A percentile compares a stretch with the other conserved stretches of the same genome.
These are phyloP conservation scores for Fusarium sp. DNA, from an alignment of 2,329 filamentous ascomycete species.

Conservation along the genomic window DNA sequence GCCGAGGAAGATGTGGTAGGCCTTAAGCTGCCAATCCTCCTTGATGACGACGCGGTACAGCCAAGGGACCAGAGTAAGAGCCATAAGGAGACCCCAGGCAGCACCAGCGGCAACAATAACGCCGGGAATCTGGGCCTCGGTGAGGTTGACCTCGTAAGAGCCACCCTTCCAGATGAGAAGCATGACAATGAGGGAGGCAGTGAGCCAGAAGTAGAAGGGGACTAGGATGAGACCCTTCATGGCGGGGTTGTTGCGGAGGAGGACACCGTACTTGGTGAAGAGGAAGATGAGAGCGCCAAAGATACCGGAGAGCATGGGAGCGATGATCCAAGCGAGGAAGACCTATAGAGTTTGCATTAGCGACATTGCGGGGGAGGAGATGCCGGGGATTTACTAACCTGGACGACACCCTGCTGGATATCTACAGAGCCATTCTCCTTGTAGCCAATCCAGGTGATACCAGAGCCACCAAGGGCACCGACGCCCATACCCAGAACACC, in stretches of 20 bases:
- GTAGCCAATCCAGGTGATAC: constrained; percentile 66
- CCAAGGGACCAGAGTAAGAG: constrained; percentile 69
- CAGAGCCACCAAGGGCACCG: constrained; percentile 62
- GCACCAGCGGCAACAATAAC: constrained; percentile 66
- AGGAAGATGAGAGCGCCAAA: constrained; percentile 68
- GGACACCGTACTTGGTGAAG: constrained; percentile 68
- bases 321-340: constrained; percentile 71
- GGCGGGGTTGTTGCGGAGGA: constrained; percentile 65
- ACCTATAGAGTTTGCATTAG: constrained; percentile 60
- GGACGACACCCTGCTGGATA: constrained; percentile 65
- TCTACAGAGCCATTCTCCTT: constrained; percentile 51
- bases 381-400: constrained; percentile 43
- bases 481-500: constrained; percentile 71
- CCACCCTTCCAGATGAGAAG: constrained; percentile 71
- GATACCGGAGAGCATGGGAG: constrained; percentile 65
- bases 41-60: constrained; percentile 68
- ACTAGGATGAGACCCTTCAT: constrained; percentile 64
- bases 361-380: neutral
- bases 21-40: constrained; percentile 70
- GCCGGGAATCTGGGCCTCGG: constrained; percentile 61
- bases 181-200: constrained; percentile 67
- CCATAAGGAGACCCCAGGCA: constrained; percentile 62
- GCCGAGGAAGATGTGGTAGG: constrained; percentile 66
- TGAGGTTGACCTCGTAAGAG: constrained; percentile 60
- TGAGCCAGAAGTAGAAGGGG: constrained; percentile 69